These are phyloP conservation scores for Lasiodiplodia sp. DNA, from an alignment of 2,329 filamentous ascomycete species.

Conservation along the genomic window DNA sequence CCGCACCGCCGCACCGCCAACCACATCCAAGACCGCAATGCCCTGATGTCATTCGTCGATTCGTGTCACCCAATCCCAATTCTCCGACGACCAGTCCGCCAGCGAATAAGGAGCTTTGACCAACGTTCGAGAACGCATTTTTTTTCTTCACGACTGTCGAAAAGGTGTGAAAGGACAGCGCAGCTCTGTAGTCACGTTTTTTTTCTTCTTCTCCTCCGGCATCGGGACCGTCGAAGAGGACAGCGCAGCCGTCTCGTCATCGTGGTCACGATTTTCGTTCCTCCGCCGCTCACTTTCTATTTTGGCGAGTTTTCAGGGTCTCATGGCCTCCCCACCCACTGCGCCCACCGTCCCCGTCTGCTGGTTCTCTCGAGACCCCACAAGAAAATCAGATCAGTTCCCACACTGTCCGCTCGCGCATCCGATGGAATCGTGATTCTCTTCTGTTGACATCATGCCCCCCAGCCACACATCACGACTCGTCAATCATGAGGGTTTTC, in stretches of 20 bases:
- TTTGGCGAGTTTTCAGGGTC: constrained; percentile 5
- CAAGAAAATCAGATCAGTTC: too few relatives aligned
- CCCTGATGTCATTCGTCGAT: constrained; percentile 21
- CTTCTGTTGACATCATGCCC: too few relatives aligned
- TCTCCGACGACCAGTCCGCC: background rate
- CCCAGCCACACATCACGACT: too few relatives aligned
- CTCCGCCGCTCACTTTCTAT: constrained; percentile 9
- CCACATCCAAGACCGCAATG: constrained; percentile 2
- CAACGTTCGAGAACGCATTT: constrained; percentile 13
- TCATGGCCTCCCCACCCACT: background rate
- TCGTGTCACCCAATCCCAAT: constrained; percentile 6
- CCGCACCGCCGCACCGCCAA: background rate
- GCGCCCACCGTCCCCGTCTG: too few relatives aligned
- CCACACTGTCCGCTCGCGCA: too few relatives aligned
- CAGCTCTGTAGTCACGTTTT: constrained; percentile 6
- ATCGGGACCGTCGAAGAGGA: background rate
- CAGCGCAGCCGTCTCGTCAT: constrained; percentile 5
- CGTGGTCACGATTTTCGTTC: background rate
- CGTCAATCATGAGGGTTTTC: too few relatives aligned
- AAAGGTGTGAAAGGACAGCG: constrained; percentile 1
- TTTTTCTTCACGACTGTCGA: background rate
- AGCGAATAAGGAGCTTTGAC: constrained; percentile 4
- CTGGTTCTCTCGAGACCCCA: too few relatives aligned
- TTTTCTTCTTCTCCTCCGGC: background rate
- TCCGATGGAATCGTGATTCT: too few relatives aligned